These are phyloP conservation scores for Pinus taeda DNA, from an alignment of 75 land plant genomes.

Conservation along the genomic window DNA sequence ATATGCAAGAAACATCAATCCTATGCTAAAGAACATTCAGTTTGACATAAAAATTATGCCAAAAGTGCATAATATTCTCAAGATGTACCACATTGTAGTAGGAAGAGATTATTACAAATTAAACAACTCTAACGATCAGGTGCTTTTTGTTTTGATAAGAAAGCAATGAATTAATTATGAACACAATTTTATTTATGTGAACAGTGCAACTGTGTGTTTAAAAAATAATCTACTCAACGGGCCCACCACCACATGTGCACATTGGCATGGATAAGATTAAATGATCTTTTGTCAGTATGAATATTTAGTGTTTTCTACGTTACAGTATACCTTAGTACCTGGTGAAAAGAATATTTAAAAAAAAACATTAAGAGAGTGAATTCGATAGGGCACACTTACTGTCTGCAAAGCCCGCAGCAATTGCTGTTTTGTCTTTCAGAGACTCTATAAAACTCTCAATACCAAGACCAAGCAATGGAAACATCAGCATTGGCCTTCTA, in stretches of 20 bases:
- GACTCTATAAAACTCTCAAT: slow-evolving; percentile 5
- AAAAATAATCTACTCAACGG: not conserved
- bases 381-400: not conserved
- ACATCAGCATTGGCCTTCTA: slow-evolving; percentile 9
- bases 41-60: no score
- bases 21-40: no score
- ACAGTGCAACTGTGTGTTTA: not conserved
- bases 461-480: not conserved
- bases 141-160: not conserved
- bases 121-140: not conserved
- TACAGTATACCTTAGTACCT: no score
- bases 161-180: not conserved
- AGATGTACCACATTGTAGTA: not conserved
- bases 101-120: not conserved
- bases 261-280: not conserved
- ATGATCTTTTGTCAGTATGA: not conserved
- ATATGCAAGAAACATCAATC: no score
- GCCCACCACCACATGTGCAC: not conserved
- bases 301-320: not conserved
- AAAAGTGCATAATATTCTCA: no score
- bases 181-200: not conserved
- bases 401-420: slow-evolving; percentile 4
- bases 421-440: slow-evolving; percentile 4
- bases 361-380: no score
- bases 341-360: not conserved